Evolutionary conservation across 169 alveolate species (phyloP), one percentile per base, ranked within the genome.

Genomic region (Toxoplasma gondii): DNA sequence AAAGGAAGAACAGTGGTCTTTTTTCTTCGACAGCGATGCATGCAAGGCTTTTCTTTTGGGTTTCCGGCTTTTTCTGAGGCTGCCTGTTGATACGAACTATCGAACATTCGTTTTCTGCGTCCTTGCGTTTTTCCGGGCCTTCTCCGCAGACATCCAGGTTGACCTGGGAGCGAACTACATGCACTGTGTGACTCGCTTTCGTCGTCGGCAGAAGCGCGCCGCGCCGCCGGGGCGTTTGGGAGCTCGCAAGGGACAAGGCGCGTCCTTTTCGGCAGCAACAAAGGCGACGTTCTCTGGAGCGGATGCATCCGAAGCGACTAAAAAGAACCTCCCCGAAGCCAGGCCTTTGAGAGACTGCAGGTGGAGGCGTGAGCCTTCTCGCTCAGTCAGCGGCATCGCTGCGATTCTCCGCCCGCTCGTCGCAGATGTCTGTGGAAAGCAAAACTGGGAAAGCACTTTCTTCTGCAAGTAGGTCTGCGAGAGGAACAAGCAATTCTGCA

Each of bases 331-430:
- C 39, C 22, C 9, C 43, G 43, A 44, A 74, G 43, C 45, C 84
- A 67, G 78, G 16, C 82, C 41, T 43, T 69, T 82, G 5, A 34
- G 80, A 12, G 96, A 94, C 78, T 91, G 94, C 90, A 94, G 96
- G 45, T 94, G 92, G 92, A 88, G 96, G 44, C 92, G 96, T 64
- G 96, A 94, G 78, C 94, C 96, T 22, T 94, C 96, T 27, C 96
- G 96, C 44, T 94, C 96, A 16, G 96, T 94, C 54, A 94, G 94
- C 67, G 96, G 96, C 78, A 67, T 90, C 43, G 96, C 96, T 29
- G 94, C 94, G 17, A 93, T 91, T 44, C 92, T 94, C 53, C 94
- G 83, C 92, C 96, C 96, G 45, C 29, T 90, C 4, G 96, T 94
- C 17, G 96, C 96, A 24, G 96, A 94, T 41, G 96, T 94, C 69